These are phyloP conservation scores for Colletotrichum graminicola DNA, from an alignment of 2,329 filamentous ascomycete genomes.

Conservation along the genomic window DNA sequence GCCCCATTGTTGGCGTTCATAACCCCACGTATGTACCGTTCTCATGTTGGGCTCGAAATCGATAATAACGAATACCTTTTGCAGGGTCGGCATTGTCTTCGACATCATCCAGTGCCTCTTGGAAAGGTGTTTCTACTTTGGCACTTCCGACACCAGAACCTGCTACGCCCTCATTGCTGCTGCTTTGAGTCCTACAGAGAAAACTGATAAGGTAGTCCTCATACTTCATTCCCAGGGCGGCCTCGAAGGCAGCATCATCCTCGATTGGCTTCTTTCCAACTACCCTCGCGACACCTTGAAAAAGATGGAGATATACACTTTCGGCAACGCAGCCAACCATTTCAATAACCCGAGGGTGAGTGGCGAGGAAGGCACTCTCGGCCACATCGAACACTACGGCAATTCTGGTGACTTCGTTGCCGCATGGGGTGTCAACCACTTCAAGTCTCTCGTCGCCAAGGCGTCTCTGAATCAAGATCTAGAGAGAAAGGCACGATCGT, in stretches of 20 bases:
- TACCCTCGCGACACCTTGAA: conserved; percentile 73
- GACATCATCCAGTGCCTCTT: conserved; percentile 83
- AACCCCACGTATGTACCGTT: conserved; percentile 68
- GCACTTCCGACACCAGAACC: conserved; percentile 74
- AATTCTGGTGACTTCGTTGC: conserved; percentile 81
- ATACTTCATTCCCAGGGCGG: conserved; percentile 83
- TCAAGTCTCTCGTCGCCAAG: conserved; percentile 49
- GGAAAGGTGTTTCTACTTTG: conserved; percentile 80
- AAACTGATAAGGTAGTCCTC: conserved; percentile 77
- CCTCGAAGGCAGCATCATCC: conserved; percentile 77
- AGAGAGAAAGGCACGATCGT: conserved; percentile 56
- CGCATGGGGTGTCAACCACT: conserved; percentile 79
- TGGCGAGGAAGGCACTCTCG: conserved; percentile 64
- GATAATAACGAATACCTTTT: background rate
- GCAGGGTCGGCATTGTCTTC: conserved; percentile 74
- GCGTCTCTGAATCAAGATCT: no score
- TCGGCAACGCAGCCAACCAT: conserved; percentile 83
- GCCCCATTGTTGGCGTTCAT: conserved; percentile 79
- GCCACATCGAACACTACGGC: conserved; percentile 84
- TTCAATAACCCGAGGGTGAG: conserved; percentile 76
- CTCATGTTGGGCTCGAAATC: no score
- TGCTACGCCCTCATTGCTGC: conserved; percentile 74
- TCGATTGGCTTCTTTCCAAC: conserved; percentile 83
- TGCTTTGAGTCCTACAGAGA: conserved; percentile 63
- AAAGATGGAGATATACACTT: conserved; percentile 83